Percentiles rank a stretch among this genome's conserved stretches.
Conservation (phyloP, 495 filamentous ascomycete genomes). For the Neurospora sp. region DNA sequence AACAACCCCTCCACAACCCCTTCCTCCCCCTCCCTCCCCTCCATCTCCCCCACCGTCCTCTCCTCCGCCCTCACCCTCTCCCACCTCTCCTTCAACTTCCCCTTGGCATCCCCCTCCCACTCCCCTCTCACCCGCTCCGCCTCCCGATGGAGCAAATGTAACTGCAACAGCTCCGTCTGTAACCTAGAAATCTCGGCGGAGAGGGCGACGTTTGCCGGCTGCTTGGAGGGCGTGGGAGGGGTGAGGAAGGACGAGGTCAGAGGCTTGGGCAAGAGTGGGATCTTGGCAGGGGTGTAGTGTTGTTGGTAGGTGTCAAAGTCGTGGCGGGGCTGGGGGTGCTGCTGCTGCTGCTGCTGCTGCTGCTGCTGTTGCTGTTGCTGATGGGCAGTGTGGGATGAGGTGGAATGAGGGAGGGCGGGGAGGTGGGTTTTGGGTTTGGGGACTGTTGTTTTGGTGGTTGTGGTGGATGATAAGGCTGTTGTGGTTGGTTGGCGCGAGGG, state of each 20-base stretch:
- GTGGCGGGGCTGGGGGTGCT: conserved; percentile 24
- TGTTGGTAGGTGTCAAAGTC: conserved; percentile 60
- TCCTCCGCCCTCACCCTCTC: conserved; percentile 22
- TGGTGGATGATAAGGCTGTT: background rate
- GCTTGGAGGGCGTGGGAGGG: conserved; percentile 41
- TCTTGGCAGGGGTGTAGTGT: conserved; percentile 57
- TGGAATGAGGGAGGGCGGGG: background rate
- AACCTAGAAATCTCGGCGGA: conserved; percentile 52
- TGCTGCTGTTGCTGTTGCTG: too few relatives aligned
- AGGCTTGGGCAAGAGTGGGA: conserved; percentile 38
- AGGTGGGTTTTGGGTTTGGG: conserved; percentile 9
- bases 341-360: background rate
- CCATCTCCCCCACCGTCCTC: conserved; percentile 19
- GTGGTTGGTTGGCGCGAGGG: background rate
- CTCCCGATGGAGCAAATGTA: conserved; percentile 55
- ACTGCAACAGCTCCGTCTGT: conserved; percentile 63
- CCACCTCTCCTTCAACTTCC: conserved; percentile 31
- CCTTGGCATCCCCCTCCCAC: conserved; percentile 40
- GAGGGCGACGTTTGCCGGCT: conserved; percentile 41
- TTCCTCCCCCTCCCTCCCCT: conserved; percentile 7
- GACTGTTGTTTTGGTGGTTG: background rate
- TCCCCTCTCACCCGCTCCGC: conserved; percentile 20
- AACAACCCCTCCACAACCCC: conserved; percentile 11
- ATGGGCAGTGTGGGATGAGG: background rate
- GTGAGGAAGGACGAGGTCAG: conserved; percentile 43